Evolutionary conservation across 352 stramenopile genomes (phyloP).

Genomic region (Globisporangium emineosum): DNA sequence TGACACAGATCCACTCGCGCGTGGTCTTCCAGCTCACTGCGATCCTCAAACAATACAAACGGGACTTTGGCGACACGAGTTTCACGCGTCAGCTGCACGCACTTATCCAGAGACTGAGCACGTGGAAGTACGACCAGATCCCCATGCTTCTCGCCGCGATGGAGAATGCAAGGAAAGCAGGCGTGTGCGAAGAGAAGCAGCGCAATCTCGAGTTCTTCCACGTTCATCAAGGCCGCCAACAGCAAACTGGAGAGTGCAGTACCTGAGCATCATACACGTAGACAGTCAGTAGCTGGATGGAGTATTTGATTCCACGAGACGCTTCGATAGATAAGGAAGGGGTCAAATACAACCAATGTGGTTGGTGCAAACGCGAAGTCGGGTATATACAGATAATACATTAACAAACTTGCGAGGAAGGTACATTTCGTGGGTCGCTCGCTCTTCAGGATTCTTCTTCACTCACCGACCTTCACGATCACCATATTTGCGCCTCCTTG

Average conservation of each 20-base stretch:
- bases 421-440: background rate
- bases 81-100: slow-evolving; percentile 37
- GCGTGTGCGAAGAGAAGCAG: slow-evolving; percentile 46
- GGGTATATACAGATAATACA: slow-evolving; percentile 2
- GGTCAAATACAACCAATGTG: background rate
- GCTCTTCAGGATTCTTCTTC: background rate
- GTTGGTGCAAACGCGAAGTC: background rate
- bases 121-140: slow-evolving; percentile 39
- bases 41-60: slow-evolving; percentile 34
- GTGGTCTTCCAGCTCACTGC: slow-evolving; percentile 40
- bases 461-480: background rate
- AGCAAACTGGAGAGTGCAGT: background rate
- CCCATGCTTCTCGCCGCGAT: slow-evolving; percentile 29
- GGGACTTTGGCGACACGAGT: slow-evolving; percentile 32
- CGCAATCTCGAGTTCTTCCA: slow-evolving; percentile 76
- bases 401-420: background rate
- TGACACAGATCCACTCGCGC: slow-evolving; percentile 54
- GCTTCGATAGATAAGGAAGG: background rate
- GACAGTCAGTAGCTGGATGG: background rate
- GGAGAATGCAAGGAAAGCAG: slow-evolving; percentile 20
- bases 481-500: background rate
- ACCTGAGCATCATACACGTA: no score
- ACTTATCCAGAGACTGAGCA: slow-evolving; percentile 24
- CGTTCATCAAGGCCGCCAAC: slow-evolving; percentile 22
- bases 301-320: background rate